Percentiles rank a stretch among this genome's conserved stretches.
Evolutionary conservation across 306 rosid species (phyloP).

Genomic region (Geum urbanum): DNA sequence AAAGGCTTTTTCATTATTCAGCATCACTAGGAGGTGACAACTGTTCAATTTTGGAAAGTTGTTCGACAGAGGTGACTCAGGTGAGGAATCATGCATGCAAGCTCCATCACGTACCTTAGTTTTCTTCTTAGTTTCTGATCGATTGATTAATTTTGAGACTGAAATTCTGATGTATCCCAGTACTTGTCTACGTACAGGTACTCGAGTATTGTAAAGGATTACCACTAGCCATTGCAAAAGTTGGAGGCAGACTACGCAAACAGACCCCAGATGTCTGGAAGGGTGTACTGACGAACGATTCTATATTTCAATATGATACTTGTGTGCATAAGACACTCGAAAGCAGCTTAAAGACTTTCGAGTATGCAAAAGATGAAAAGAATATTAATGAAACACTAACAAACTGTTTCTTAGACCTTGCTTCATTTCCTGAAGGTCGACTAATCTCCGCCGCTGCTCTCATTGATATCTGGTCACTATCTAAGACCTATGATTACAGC

Average conservation of each 20-base stretch:
- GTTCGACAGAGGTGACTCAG: not conserved
- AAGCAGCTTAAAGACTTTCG: constrained; percentile 33
- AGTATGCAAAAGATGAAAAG: not conserved
- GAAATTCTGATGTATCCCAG: not conserved
- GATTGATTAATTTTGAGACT: no score
- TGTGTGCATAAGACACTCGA: constrained; percentile 34
- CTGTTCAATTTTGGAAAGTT: constrained; percentile 2
- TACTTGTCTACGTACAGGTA: constrained; percentile 37
- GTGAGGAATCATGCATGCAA: no score
- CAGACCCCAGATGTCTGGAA: constrained; percentile 18
- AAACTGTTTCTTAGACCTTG: constrained; percentile 46
- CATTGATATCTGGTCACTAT: constrained; percentile 43
- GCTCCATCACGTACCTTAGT: no score
- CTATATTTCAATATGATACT: constrained; percentile 22
- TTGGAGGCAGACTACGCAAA: constrained; percentile 31
- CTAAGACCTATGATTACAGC: not conserved
- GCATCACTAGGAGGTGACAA: constrained; percentile 15
- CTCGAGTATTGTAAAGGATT: constrained; percentile 37
- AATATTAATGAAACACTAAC: not conserved
- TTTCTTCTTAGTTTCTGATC: no score
- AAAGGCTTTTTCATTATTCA: constrained; percentile 32
- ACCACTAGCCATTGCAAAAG: constrained; percentile 46
- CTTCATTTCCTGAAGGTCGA: constrained; percentile 53
- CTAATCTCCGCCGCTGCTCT: constrained; percentile 47
- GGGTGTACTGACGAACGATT: not conserved